These are phyloP conservation scores for Suhomyces atakaporum DNA, from an alignment of 1,139 yeast genomes.

Conservation along the genomic window DNA sequence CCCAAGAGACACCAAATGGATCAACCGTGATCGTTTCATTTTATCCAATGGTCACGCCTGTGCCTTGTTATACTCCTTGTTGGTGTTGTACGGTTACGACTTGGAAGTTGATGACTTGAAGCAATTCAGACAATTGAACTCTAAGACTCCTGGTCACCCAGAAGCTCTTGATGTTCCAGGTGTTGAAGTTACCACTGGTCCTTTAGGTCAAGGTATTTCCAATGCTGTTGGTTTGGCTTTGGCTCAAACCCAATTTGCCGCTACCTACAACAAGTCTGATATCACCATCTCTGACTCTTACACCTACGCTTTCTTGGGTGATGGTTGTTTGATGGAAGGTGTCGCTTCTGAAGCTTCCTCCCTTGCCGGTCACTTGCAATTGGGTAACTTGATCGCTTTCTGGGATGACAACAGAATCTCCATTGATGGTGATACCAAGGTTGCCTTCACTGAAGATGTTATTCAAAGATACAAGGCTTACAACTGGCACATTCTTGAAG, in stretches of 20 bases:
- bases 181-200: constrained; percentile 98
- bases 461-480: constrained; percentile 82
- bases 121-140: constrained; percentile 85
- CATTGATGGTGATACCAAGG: constrained; percentile 90
- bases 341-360: constrained; percentile 93
- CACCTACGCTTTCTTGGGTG: constrained; percentile 88
- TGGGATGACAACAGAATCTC: constrained; percentile 98
- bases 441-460: constrained; percentile 96
- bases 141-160: constrained; percentile 98
- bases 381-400: constrained; percentile 91
- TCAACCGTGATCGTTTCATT: constrained; percentile 93
- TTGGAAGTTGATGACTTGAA: constrained; percentile 84
- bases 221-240: constrained; percentile 97
- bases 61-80: constrained; percentile 82
- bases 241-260: constrained; percentile 91
- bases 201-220: constrained; percentile 97
- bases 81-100: constrained; percentile 85
- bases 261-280: constrained; percentile 90
- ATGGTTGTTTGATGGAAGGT: constrained; percentile 99
- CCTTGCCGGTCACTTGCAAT: constrained; percentile 93
- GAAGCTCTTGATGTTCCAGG: constrained; percentile 79
- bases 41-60: constrained; percentile 97
- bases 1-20: constrained; percentile 91
- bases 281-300: constrained; percentile 68
- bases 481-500: constrained; percentile 89